Evolutionary conservation across 176 grass and related monocot species (phyloP), one percentile per base, ranked within the genome.

Genomic region (Panicum miliaceum): DNA sequence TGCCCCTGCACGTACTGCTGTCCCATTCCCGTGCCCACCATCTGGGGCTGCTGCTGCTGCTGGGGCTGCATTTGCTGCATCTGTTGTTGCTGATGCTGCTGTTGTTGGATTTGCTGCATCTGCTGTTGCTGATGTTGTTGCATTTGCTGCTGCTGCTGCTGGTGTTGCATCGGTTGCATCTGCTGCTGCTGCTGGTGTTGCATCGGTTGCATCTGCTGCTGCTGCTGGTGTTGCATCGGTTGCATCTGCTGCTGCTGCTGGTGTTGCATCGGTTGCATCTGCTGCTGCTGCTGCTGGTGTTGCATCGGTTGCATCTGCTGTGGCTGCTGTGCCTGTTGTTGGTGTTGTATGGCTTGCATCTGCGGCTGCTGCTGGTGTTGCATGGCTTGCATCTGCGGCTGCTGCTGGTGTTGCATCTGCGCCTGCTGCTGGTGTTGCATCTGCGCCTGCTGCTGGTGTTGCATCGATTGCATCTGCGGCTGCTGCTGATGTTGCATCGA

Each of bases 1-100:
- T 90, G 92, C 25, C 88, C 86, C 51, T 93, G 93, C 65, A 94
- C 89, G 78, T 81, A 94, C 32, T 89, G 82, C 78, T 99, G 96
- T 34, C 87, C 74, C 77, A 99, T 92, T 58, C 88, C 93, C 0
- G 87, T 26, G 7, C 87, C 83, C 4, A 95, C 90, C 89, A 98
- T 98, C 74, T 90, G 87, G 0, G 82, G 87, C 48, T 76, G 89
- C 46, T 91, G 92, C 23, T 62, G 89, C 46, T 91, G 92, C 23
- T 62, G n/a, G n/a, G n/a, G 80, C 43, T 73, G 40, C 18, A 72
- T 72, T 29, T 72, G 69, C 23, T 70, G 67, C 67, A 69, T 69
- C 38, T 69, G 66, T 12, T 68, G 64, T 14, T 86, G 86, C 34
- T 88, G 88, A 0, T 79, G 80, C 43, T 73, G 40, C 18, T 82